A percentile compares a stretch with the other conserved stretches of the same genome.
Conservation (phyloP, 768 basidiomycete genomes). For the Nidularia sp. region DNA sequence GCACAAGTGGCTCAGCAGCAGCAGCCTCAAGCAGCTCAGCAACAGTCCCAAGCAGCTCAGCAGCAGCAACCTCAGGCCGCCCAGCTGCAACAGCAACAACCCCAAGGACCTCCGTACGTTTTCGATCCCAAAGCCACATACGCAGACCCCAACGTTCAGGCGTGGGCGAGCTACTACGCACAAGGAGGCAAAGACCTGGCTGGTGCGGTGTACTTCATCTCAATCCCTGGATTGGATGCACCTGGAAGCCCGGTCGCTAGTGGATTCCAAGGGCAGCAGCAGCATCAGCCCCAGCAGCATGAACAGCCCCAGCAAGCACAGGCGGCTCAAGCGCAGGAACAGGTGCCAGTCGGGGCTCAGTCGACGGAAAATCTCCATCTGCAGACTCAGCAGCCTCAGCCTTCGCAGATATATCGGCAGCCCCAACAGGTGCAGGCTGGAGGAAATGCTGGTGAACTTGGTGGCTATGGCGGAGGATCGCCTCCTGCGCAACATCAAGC, state of each 20-base stretch:
- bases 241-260: conserved; percentile 5
- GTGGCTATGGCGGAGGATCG: not conserved
- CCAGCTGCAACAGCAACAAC: conserved; percentile 8
- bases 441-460: not conserved
- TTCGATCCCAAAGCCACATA: conserved; percentile 70
- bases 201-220: conserved; percentile 78
- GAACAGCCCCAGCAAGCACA: not conserved
- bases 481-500: not conserved
- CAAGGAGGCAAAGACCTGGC: conserved; percentile 72
- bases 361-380: not conserved
- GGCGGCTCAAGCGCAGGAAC: not conserved
- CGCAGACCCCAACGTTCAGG: conserved; percentile 76
- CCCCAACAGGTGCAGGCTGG: not conserved
- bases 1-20: too few species aligned
- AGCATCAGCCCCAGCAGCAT: conserved; percentile 12
- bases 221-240: conserved; percentile 68
- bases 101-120: conserved; percentile 40
- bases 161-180: conserved; percentile 84
- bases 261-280: conserved; percentile 7
- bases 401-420: not conserved
- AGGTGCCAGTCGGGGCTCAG: not conserved
- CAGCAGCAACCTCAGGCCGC: conserved; percentile 22
- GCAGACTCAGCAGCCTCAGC: not conserved
- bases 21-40: conserved; percentile 25
- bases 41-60: conserved; percentile 18